Evolutionary conservation across 1,139 yeast genomes (phyloP).

Genomic region (Nakaseomyces nivariensis): DNA sequence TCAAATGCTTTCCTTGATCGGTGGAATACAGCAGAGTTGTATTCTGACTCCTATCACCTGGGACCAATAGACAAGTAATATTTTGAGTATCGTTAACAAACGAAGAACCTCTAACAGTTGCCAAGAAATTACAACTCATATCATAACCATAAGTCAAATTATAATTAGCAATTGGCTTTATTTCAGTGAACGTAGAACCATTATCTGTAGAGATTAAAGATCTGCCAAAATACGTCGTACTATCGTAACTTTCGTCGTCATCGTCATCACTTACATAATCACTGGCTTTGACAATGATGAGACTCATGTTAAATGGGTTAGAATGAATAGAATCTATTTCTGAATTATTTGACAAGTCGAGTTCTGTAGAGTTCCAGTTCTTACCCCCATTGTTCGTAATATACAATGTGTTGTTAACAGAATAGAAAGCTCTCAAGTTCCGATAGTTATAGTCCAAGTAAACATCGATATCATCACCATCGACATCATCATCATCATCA

Average conservation of each 20-base stretch:
- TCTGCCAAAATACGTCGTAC: not conserved
- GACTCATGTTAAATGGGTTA: not conserved
- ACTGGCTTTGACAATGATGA: not conserved
- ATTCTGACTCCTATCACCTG: not conserved
- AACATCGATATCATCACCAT: not conserved
- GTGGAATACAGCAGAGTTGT: not conserved
- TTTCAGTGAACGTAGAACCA: not conserved
- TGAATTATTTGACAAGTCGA: not conserved
- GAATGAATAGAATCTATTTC: not conserved
- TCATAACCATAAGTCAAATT: not conserved
- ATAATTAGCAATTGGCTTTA: not conserved
- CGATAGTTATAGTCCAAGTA: not conserved
- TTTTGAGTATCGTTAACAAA: slow-evolving; percentile 1
- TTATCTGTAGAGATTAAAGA: not conserved
- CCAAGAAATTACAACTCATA: not conserved
- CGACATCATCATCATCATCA: not conserved
- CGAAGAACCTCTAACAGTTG: not conserved
- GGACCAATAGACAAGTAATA: not conserved
- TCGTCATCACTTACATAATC: not conserved
- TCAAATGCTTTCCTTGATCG: not conserved
- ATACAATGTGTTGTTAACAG: not conserved
- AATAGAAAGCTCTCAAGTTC: not conserved
- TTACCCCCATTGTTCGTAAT: not conserved
- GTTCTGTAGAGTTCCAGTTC: not conserved
- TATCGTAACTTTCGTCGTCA: not conserved